Evolutionary conservation across 768 basidiomycete genomes (phyloP).

Genomic region (Leccinum fibrillosum): DNA sequence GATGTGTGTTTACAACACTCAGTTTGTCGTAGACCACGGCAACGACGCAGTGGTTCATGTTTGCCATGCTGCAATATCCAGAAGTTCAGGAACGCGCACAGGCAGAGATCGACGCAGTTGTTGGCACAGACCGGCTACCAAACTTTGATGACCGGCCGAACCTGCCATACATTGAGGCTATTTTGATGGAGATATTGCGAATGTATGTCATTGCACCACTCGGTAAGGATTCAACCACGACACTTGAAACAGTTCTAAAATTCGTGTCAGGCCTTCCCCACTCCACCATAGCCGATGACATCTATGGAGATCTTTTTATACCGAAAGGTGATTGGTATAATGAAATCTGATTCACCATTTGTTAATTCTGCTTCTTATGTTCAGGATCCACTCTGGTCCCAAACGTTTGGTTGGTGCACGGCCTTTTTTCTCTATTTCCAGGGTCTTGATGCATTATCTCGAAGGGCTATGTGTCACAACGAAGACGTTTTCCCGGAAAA

Average conservation of each 20-base stretch:
- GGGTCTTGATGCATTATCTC: neutral
- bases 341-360: neutral
- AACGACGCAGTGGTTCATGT: constrained; percentile 23
- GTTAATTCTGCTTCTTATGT: neutral
- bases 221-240: constrained; percentile 9
- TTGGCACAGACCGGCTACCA: constrained; percentile 30
- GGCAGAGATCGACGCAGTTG: constrained; percentile 27
- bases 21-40: constrained; percentile 6
- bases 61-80: constrained; percentile 32
- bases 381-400: constrained; percentile 17
- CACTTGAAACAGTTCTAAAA: neutral
- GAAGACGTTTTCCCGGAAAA: constrained; percentile 16
- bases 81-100: constrained; percentile 31
- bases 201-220: constrained; percentile 26
- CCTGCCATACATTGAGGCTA: constrained; percentile 30
- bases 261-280: constrained; percentile 14
- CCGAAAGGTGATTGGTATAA: constrained; percentile 16
- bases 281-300: constrained; percentile 16
- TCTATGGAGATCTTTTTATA: constrained; percentile 18
- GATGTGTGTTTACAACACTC: neutral
- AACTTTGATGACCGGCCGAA: constrained; percentile 17
- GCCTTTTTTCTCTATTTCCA: neutral
- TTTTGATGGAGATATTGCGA: constrained; percentile 29
- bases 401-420: constrained; percentile 18
- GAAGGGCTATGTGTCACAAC: constrained; percentile 17